phyloP scores from a whole-genome alignment of 495 filamentous ascomycete species.

The Neurospora sp. region DNA sequence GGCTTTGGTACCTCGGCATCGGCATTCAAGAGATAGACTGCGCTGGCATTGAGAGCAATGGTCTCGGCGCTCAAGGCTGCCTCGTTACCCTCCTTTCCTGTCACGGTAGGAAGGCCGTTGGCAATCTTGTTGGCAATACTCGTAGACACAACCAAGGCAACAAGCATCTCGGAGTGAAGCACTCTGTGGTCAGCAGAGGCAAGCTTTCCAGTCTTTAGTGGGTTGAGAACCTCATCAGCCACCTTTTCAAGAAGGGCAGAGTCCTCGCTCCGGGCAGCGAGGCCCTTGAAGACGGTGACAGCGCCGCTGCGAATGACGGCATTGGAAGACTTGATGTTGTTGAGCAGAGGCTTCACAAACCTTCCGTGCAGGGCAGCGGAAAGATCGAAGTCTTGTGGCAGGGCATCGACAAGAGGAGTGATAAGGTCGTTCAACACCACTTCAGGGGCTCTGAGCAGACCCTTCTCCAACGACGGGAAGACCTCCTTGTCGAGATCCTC shows the following conservation, averaged over 20 bases:
- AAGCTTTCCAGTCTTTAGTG: slow-evolving; percentile 72
- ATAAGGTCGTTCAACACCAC: slow-evolving; percentile 73
- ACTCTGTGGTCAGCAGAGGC: slow-evolving; percentile 72
- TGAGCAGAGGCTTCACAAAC: slow-evolving; percentile 73
- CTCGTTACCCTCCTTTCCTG: slow-evolving; percentile 80
- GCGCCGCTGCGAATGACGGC: slow-evolving; percentile 63
- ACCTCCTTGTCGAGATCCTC: slow-evolving; percentile 70
- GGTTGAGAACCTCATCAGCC: slow-evolving; percentile 63
- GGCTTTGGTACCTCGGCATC: slow-evolving; percentile 49
- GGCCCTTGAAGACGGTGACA: slow-evolving; percentile 55
- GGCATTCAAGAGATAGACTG: slow-evolving; percentile 48
- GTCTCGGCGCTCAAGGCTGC: slow-evolving; percentile 65
- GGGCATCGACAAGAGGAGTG: slow-evolving; percentile 53
- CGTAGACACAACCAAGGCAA: slow-evolving; percentile 45
- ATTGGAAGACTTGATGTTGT: slow-evolving; percentile 86
- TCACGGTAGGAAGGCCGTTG: slow-evolving; percentile 50
- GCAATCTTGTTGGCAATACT: slow-evolving; percentile 56
- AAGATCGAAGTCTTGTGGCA: slow-evolving; percentile 64
- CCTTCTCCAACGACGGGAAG: slow-evolving; percentile 76
- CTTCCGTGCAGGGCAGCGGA: slow-evolving; percentile 58
- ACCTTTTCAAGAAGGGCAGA: slow-evolving; percentile 50
- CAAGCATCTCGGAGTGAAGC: slow-evolving; percentile 68
- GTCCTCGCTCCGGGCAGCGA: slow-evolving; percentile 50
- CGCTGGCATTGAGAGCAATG: slow-evolving; percentile 52
- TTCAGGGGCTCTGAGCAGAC: slow-evolving; percentile 79